Evolutionary conservation across 495 filamentous ascomycete genomes (phyloP).

Genomic region (Podospora comata): DNA sequence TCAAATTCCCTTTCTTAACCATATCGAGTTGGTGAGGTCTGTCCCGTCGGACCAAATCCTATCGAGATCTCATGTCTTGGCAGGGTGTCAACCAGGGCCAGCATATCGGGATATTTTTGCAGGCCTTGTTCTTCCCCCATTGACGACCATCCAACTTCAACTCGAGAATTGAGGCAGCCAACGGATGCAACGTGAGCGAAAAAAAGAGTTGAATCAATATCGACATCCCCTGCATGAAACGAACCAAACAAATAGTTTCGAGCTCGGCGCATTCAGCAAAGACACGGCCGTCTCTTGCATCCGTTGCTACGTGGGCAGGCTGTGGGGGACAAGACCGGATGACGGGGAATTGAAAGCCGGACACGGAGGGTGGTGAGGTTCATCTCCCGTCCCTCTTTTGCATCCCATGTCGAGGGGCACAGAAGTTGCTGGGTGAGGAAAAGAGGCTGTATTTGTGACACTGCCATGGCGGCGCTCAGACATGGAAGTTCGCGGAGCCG

Average conservation of each 20-base stretch:
- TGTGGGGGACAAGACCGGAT: constrained; percentile 19
- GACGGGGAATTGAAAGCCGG: constrained; percentile 17
- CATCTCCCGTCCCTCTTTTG: background rate
- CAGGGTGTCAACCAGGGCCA: background rate
- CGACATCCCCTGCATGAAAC: constrained; percentile 15
- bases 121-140: background rate
- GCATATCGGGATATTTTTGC: background rate
- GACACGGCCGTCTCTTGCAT: constrained; percentile 17
- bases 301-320: constrained; percentile 17
- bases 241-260: constrained; percentile 1
- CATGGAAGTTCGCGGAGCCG: constrained; percentile 29
- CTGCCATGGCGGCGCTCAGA: constrained; percentile 30
- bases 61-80: background rate
- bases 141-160: background rate
- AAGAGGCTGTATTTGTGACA: constrained; percentile 19
- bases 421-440: background rate
- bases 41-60: background rate
- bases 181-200: constrained; percentile 6
- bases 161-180: constrained; percentile 16
- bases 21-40: background rate
- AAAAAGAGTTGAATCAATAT: background rate
- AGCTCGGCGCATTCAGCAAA: constrained; percentile 6
- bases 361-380: constrained; percentile 1
- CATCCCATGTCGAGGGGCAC: constrained; percentile 5
- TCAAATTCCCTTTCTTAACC: background rate